Evolutionary conservation across 2,329 filamentous ascomycete genomes (phyloP).

Genomic region (Gyromitra esculenta): DNA sequence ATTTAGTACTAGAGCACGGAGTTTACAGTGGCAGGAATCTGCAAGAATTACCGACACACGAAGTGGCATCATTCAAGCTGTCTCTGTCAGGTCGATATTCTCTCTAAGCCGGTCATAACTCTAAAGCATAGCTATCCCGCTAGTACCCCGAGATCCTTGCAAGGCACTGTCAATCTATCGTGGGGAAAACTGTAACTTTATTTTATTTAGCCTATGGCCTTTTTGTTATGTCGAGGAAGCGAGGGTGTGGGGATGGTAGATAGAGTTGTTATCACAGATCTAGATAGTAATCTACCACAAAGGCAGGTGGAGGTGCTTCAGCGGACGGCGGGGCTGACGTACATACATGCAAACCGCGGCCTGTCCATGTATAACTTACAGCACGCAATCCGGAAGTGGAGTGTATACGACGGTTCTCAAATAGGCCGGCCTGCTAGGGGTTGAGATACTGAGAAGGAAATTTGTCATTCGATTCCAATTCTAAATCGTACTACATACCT

Average conservation of each 20-base stretch:
- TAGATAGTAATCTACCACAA: constrained; percentile 37
- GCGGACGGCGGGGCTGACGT: constrained; percentile 2
- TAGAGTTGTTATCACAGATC: constrained; percentile 16
- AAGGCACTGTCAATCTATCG: constrained; percentile 38
- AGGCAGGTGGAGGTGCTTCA: constrained; percentile 18
- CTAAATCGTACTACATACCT: too few species aligned
- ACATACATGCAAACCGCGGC: neutral
- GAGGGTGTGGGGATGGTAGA: constrained; percentile 19
- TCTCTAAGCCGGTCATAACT: constrained; percentile 9
- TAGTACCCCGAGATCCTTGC: constrained; percentile 50
- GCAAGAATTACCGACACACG: constrained; percentile 17
- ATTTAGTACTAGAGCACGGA: neutral
- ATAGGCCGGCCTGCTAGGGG: neutral
- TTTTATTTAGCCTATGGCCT: constrained; percentile 47
- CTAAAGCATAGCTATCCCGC: constrained; percentile 35
- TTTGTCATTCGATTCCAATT: neutral
- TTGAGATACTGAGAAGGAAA: constrained; percentile 4
- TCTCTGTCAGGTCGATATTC: constrained; percentile 19
- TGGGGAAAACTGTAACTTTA: constrained; percentile 27
- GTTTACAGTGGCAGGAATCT: constrained; percentile 9
- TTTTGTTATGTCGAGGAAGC: constrained; percentile 1
- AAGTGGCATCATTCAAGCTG: neutral
- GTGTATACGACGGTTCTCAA: neutral
- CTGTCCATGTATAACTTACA: neutral
- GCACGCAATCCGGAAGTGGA: constrained; percentile 15